Conservation (phyloP, 2,329 filamentous ascomycete species). For the Pseudocercospora pini-densiflorae region DNA sequence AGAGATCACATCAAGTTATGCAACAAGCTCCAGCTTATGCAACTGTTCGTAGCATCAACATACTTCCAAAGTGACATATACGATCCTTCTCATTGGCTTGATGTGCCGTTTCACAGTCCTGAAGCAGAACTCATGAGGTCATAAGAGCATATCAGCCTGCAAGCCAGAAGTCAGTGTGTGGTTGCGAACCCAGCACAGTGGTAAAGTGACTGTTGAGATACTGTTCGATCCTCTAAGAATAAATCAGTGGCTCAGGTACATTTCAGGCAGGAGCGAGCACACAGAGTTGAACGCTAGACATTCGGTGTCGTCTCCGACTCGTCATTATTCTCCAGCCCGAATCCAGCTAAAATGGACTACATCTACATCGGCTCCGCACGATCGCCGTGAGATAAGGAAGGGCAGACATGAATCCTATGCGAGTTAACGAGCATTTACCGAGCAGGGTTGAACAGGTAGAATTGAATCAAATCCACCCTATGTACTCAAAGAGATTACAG, state of each 20-base stretch:
- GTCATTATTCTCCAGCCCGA: not conserved
- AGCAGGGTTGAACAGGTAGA: not conserved
- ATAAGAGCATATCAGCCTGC: not conserved
- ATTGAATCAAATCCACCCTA: not conserved
- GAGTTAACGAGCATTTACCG: not conserved
- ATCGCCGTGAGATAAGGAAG: too few species aligned
- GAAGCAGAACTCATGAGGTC: not conserved
- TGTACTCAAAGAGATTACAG: conserved; percentile 12
- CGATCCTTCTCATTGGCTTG: not conserved
- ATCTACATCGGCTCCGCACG: conserved; percentile 30
- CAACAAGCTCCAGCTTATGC: too few species aligned
- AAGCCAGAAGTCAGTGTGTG: not conserved
- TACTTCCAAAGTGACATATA: too few species aligned
- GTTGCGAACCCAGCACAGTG: not conserved
- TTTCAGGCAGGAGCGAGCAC: too few species aligned
- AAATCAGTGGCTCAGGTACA: not conserved
- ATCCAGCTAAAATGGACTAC: not conserved
- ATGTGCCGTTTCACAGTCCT: too few species aligned
- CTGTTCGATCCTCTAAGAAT: not conserved
- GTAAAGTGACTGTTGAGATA: not conserved
- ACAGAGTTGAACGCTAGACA: not conserved
- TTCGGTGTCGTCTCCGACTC: not conserved
- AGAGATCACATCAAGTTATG: too few species aligned
- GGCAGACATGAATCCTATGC: not conserved
- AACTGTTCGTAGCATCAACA: too few species aligned